A percentile compares a stretch with the other conserved stretches of the same genome.
Evolutionary conservation across 768 basidiomycete species (phyloP).

Genomic region (Neoboletus brunneissimus): DNA sequence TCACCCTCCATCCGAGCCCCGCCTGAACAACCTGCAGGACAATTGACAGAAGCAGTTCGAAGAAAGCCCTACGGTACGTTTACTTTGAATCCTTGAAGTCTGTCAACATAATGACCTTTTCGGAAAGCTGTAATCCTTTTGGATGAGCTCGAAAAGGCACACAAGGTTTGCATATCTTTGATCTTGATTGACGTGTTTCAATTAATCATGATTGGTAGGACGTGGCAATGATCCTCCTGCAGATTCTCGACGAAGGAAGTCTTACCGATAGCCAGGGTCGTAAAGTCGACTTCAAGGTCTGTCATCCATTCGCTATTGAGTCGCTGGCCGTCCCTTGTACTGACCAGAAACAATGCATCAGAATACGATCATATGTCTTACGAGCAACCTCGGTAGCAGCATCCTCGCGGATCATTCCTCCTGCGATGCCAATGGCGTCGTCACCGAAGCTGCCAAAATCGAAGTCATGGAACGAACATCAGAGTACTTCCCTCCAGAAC

Average conservation of each 20-base stretch:
- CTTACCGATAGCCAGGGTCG: constrained; percentile 91
- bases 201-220: constrained; percentile 43
- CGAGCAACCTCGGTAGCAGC: constrained; percentile 82
- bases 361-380: constrained; percentile 92
- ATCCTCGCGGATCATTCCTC: constrained; percentile 70
- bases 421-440: constrained; percentile 57
- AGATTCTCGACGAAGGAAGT: constrained; percentile 87
- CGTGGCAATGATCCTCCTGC: constrained; percentile 85
- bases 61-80: constrained; percentile 52
- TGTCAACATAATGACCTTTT: background rate
- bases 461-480: constrained; percentile 74
- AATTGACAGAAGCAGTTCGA: constrained; percentile 64
- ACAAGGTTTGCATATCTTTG: constrained; percentile 50
- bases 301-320: background rate
- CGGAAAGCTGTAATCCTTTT: constrained; percentile 56
- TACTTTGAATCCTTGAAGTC: background rate
- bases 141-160: constrained; percentile 75
- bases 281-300: constrained; percentile 85
- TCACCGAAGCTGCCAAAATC: constrained; percentile 57
- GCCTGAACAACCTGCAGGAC: constrained; percentile 35
- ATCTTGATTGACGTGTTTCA: background rate
- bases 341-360: constrained; percentile 20
- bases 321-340: background rate
- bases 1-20: background rate
- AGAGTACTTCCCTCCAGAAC: constrained; percentile 85